Base-by-base conservation (phyloP, 1,139 yeast genomes). In the Pichia sp. region DNA sequence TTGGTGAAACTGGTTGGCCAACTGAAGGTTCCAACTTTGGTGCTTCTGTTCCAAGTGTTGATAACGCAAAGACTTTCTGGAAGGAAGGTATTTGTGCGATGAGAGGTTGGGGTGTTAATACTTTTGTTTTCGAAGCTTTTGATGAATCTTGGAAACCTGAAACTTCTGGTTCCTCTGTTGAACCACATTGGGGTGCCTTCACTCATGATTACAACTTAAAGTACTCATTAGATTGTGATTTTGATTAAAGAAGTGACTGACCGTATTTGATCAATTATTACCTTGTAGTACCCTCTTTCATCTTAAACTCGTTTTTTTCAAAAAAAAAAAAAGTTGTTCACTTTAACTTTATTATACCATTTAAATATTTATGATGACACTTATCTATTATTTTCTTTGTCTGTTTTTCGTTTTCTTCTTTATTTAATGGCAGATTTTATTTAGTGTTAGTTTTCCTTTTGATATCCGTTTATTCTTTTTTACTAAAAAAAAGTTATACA, bases 1-100 rank as follows among this genome's bases (percentile, higher is more conserved):
- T 90, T 62, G 97, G 97, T 66, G 97, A 92, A 76, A 92, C 97
- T 57, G 98, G 97, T 60, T 90, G 97, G 96, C 96, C 97, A 65
- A 79, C 96, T 41, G 81, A 75, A 13, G 98, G 98, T 68, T 80
- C 88, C 56, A 70, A 73, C 66, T 89, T 70, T 61, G 86, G 80
- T 64, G 48, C 62, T 55, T 69, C 92, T 49, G 64, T 69, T 43
- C 96, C 97, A 60, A 68, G 82, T 60, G 75, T 80, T 50, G 74
- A 67, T 43, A 88, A 87, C 63, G 97, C 97, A 53, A 73, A 75
- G 64, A 67, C 69, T 60, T 89, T 75, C 79, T 92, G 95, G 95
- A 79, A 82, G 68, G 78, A 86, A 61, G 95, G 87, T 57, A 73
- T 90, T 60, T 89, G 97, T 72, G 95, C 89, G 54, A 80, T 89